phyloP scores from a whole-genome alignment of 306 rosid genomes.

The Acacia confusa region DNA sequence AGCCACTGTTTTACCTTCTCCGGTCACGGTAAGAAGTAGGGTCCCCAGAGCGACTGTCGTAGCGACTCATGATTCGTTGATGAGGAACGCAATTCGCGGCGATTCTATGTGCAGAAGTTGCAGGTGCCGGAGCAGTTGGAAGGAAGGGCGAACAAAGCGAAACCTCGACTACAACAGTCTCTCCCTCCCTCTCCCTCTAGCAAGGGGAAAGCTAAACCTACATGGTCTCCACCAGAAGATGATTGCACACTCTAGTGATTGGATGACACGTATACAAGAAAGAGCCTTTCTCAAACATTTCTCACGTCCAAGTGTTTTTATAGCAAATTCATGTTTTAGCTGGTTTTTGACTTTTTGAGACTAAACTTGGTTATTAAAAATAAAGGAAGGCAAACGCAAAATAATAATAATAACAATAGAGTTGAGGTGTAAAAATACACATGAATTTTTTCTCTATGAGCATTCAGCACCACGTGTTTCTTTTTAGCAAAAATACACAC shows the following conservation, averaged over 20 bases:
- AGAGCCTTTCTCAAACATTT: neutral
- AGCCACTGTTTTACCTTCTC: conserved; percentile 54
- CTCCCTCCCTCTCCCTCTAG: neutral
- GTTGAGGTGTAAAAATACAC: too few relatives aligned
- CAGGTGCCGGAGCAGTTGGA: neutral
- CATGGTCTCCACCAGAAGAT: neutral
- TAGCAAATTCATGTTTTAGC: too few relatives aligned
- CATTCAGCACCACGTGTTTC: too few relatives aligned
- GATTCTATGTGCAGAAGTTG: conserved; percentile 27
- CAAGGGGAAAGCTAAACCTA: conserved; percentile 4
- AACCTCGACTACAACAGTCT: neutral
- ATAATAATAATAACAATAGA: too few relatives aligned
- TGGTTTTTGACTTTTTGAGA: too few relatives aligned
- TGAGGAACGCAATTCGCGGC: neutral
- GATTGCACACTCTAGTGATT: neutral
- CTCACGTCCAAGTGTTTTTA: neutral
- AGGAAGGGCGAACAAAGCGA: neutral
- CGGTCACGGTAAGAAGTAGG: conserved; percentile 93
- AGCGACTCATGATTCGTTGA: conserved; percentile 72
- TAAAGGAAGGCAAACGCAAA: too few relatives aligned
- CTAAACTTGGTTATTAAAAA: too few relatives aligned
- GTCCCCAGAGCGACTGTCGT: conserved; percentile 94
- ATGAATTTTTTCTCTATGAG: too few relatives aligned
- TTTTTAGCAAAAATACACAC: too few relatives aligned
- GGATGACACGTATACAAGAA: neutral